Evolutionary conservation across 2,329 filamentous ascomycete species (phyloP).

Genomic region (Neopestalotiopsis rosae): DNA sequence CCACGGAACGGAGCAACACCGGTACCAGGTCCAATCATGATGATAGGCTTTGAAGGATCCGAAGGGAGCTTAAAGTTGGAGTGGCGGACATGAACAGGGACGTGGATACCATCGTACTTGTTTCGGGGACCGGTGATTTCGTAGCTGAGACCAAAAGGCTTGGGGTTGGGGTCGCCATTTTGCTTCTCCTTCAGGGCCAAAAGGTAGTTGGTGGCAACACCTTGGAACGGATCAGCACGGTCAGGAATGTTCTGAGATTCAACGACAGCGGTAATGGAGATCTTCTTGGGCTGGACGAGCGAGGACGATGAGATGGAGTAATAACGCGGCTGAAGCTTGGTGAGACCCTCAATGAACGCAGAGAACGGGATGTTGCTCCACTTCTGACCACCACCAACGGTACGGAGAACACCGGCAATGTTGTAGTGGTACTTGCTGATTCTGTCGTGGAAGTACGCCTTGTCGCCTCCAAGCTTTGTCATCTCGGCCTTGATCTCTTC

Average conservation of each 20-base stretch:
- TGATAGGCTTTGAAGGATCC: constrained; percentile 89
- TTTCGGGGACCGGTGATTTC: constrained; percentile 88
- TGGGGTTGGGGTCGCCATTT: constrained; percentile 81
- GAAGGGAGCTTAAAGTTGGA: constrained; percentile 99
- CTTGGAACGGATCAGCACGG: constrained; percentile 80
- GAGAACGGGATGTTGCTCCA: constrained; percentile 93
- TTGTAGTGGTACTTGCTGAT: constrained; percentile 84
- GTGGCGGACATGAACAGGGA: constrained; percentile 94
- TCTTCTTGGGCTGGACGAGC: constrained; percentile 89
- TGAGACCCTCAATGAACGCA: constrained; percentile 88
- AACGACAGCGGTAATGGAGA: constrained; percentile 93
- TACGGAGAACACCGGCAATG: constrained; percentile 82
- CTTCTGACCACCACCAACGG: constrained; percentile 72
- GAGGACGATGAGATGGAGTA: constrained; percentile 99
- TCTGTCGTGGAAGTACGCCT: constrained; percentile 92
- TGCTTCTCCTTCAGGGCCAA: constrained; percentile 96
- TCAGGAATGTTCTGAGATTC: constrained; percentile 82
- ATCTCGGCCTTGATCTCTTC: constrained; percentile 87
- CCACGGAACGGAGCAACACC: constrained; percentile 96
- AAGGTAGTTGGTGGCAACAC: constrained; percentile 96
- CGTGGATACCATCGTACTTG: constrained; percentile 95
- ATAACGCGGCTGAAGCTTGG: constrained; percentile 96
- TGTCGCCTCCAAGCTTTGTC: constrained; percentile 86
- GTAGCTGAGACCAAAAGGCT: constrained; percentile 85
- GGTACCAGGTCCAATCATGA: constrained; percentile 95